Base-by-base conservation (phyloP, 73 alveolate species). In the Paramecium caudatum region DNA sequence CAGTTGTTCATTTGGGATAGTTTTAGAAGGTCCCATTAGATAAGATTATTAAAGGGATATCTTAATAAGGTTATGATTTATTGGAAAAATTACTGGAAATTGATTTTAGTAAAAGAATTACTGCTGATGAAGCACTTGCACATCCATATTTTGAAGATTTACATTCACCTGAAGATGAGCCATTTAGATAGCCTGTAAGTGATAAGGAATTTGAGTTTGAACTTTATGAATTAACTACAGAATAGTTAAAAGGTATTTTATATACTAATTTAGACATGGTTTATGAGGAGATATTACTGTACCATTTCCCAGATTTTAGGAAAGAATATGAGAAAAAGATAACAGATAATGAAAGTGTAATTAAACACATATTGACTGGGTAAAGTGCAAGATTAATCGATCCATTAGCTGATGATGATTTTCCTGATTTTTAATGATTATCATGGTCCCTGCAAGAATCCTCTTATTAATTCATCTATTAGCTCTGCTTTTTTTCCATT, bases 111-210 rank as follows among this genome's bases (percentile, higher is more conserved):
- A 94, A 93, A 21, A 92, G 97, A 80, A 85, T 85, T 0, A 83
- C 94, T 5, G 96, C 93, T 27, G 94, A 93, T 19, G 90, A 94
- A 61, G 95, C 96, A 5, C 68, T 94, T 34, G 82, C 87, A 37
- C 97, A 94, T 92, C 97, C 97, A 68, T 94, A 94, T 92, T 94
- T 94, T 74, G 97, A 94, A 87, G 94, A 92, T 63, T 62, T 94
- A 61, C 95, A 94, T 87, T 91, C 91, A 13, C 97, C 96, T 47
- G 96, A 92, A 91, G 95, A 92, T 80, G 98, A 95, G 90, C 95
- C 95, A 10, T 50, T 25, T 32, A 37, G 92, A n/a, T n/a, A 69
- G 12, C 94, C 91, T 12, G 93, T 91, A 10, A 23, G 63, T 36
- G 91, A 87, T 27, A 90, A 63, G 41, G 95, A 91, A 21, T 91